phyloP scores from a whole-genome alignment of 352 stramenopile species.

The Phytophthora quininea region DNA sequence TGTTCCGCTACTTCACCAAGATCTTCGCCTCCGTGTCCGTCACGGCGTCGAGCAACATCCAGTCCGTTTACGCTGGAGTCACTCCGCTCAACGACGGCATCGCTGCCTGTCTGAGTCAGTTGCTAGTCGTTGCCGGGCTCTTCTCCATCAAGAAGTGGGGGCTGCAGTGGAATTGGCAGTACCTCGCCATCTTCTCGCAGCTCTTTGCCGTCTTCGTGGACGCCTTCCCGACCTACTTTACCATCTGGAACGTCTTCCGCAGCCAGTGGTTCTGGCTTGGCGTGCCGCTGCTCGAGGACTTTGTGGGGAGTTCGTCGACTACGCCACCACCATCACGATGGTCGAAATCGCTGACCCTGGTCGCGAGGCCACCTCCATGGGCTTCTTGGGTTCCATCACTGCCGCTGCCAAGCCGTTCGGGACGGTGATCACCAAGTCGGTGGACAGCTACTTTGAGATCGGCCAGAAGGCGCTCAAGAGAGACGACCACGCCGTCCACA shows the following conservation, averaged over 20 bases:
- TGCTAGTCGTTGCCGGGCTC: conserved; percentile 29
- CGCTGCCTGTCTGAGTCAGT: conserved; percentile 25
- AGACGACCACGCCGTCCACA: conserved; percentile 38
- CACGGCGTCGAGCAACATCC: conserved; percentile 33
- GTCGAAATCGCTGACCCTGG: conserved; percentile 43
- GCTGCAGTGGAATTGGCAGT: conserved; percentile 52
- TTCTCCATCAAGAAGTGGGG: conserved; percentile 47
- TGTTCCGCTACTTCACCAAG: conserved; percentile 43
- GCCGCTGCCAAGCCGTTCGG: conserved; percentile 36
- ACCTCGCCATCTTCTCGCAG: conserved; percentile 35
- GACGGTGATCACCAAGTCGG: conserved; percentile 47
- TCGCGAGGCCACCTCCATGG: conserved; percentile 44
- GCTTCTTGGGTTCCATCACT: conserved; percentile 34
- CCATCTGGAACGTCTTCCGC: conserved; percentile 50
- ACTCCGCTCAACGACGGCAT: conserved; percentile 32
- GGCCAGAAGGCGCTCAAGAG: conserved; percentile 23
- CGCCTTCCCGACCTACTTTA: conserved; percentile 39
- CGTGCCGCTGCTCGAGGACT: conserved; percentile 41
- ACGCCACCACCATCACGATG: conserved; percentile 35
- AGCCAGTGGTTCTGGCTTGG: conserved; percentile 56
- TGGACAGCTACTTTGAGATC: conserved; percentile 50
- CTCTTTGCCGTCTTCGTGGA: conserved; percentile 44
- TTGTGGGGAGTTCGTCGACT: conserved; percentile 44
- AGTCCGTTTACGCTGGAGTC: conserved; percentile 34
- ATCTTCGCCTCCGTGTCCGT: conserved; percentile 33